A percentile compares a stretch with the other conserved stretches of the same genome.
Conservation (phyloP, 495 filamentous ascomycete genomes). For the Neurospora sp. region DNA sequence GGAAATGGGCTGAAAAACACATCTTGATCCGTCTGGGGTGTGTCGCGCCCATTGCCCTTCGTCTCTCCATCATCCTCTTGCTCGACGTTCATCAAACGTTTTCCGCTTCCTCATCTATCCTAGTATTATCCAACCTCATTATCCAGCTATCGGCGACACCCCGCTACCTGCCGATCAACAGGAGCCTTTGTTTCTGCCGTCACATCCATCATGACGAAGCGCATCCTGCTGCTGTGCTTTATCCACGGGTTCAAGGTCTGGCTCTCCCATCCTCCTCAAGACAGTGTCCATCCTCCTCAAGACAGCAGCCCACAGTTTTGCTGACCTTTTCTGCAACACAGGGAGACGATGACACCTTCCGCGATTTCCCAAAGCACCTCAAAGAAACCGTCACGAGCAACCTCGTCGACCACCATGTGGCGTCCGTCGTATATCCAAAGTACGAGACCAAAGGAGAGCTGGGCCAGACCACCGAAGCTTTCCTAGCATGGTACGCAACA, state of each 20-base stretch:
- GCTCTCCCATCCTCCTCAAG: background rate
- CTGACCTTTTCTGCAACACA: conserved; percentile 20
- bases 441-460: conserved; percentile 89
- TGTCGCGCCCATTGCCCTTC: background rate
- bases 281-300: background rate
- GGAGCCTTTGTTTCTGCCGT: background rate
- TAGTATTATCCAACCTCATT: background rate
- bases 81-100: background rate
- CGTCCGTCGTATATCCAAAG: conserved; percentile 69
- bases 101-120: background rate
- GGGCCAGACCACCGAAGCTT: conserved; percentile 58
- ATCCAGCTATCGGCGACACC: background rate
- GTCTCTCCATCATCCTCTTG: background rate
- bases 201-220: conserved; percentile 46
- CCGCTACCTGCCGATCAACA: background rate
- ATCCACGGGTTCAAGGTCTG: conserved; percentile 90
- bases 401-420: conserved; percentile 61
- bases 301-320: background rate
- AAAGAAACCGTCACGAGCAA: conserved; percentile 54
- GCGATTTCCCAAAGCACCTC: conserved; percentile 63
- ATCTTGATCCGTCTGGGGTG: background rate
- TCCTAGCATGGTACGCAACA: conserved; percentile 65
- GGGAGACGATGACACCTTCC: conserved; percentile 86
- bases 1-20: background rate
- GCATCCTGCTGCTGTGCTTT: conserved; percentile 77